Evolutionary conservation across 1,284 basidiomycete genomes (phyloP).

Genomic region (Xanthoconium separans): DNA sequence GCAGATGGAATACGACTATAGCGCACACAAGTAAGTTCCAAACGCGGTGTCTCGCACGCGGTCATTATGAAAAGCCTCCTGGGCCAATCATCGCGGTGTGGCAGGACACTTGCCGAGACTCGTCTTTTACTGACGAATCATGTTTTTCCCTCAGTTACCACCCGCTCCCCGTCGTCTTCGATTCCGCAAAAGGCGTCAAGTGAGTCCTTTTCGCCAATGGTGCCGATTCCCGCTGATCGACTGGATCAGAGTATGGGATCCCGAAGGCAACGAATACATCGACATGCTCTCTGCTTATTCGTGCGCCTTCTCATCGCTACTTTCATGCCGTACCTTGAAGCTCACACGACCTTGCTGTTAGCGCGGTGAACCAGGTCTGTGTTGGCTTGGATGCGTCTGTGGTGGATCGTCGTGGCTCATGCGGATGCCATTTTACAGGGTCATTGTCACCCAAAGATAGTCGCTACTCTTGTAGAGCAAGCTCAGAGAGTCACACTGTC

Average conservation of each 20-base stretch:
- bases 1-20: slow-evolving; percentile 77
- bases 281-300: slow-evolving; percentile 98
- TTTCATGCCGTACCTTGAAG: background rate
- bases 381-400: slow-evolving; percentile 6
- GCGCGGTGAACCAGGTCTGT: slow-evolving; percentile 82
- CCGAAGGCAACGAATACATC: slow-evolving; percentile 90
- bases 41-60: background rate
- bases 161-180: slow-evolving; percentile 93
- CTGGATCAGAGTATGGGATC: slow-evolving; percentile 84
- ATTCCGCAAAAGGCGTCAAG: slow-evolving; percentile 86
- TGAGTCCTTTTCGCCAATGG: slow-evolving; percentile 48
- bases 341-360: slow-evolving; percentile 32
- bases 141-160: slow-evolving; percentile 72
- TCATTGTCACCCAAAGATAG: slow-evolving; percentile 93
- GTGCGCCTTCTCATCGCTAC: slow-evolving; percentile 47
- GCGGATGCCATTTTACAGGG: slow-evolving; percentile 47
- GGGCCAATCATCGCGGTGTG: slow-evolving; percentile 14
- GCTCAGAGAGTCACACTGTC: slow-evolving; percentile 90
- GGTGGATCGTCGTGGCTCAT: slow-evolving; percentile 12
- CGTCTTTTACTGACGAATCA: slow-evolving; percentile 26
- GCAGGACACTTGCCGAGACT: background rate
- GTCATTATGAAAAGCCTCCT: background rate
- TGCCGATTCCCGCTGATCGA: slow-evolving; percentile 14
- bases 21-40: slow-evolving; percentile 82
- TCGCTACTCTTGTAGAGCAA: slow-evolving; percentile 81